Conservation (phyloP, 2,329 filamentous ascomycete species). For the Trichoderma brevicompactum region DNA sequence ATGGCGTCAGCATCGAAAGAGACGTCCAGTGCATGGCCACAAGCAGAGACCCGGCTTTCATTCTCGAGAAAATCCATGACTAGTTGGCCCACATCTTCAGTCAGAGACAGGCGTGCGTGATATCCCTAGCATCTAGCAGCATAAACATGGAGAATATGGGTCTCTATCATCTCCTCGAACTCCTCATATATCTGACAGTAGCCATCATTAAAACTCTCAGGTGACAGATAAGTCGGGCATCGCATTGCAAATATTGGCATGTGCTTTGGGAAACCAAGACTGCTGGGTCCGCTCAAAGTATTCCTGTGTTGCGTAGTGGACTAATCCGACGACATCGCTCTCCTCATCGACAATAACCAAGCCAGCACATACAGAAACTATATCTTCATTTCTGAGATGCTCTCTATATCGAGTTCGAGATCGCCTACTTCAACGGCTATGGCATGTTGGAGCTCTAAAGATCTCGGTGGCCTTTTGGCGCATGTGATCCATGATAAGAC, state of each 20-base stretch:
- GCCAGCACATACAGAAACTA: constrained; percentile 48
- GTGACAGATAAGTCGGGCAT: constrained; percentile 46
- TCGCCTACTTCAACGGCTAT: constrained; percentile 44
- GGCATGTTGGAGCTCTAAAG: constrained; percentile 47
- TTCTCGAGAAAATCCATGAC: neutral
- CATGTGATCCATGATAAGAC: constrained; percentile 49
- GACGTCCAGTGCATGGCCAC: neutral
- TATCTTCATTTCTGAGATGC: constrained; percentile 41
- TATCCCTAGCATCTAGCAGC: neutral
- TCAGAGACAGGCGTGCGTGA: neutral
- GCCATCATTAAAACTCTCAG: constrained; percentile 36
- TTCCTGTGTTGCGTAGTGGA: constrained; percentile 53
- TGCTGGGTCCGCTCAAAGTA: constrained; percentile 44
- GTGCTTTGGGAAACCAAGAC: constrained; percentile 40
- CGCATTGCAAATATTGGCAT: constrained; percentile 36
- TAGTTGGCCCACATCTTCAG: neutral
- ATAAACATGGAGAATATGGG: neutral
- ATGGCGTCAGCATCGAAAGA: neutral
- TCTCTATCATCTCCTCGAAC: neutral
- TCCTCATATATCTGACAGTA: neutral
- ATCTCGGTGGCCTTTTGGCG: constrained; percentile 42
- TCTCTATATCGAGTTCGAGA: constrained; percentile 32
- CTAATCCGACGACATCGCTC: constrained; percentile 46
- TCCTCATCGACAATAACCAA: constrained; percentile 48
- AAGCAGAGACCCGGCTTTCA: no score